Base-by-base conservation (phyloP, 768 basidiomycete species). In the Lactarius sp. region DNA sequence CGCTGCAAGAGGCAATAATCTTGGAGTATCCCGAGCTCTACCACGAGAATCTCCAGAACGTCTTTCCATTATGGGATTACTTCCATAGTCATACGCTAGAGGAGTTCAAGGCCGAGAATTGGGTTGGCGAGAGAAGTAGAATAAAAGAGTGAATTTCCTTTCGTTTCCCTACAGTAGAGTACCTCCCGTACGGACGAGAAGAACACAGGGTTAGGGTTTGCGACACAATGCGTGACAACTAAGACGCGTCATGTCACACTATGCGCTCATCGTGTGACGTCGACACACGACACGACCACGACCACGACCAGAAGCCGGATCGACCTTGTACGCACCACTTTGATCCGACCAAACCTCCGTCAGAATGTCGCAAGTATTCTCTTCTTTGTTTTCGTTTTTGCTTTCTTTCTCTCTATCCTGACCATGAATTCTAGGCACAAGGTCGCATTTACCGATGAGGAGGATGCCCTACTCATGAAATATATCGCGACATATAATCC, bases 11-110 rank as follows among this genome's bases (percentile, higher is more conserved):
- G 57, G 78, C 82, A 1, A 86, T 95, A 67, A 69, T 69, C 34
- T 74, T 76, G 54, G 75, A 78, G 41, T 85, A 84, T 72, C 88
- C 92, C 0, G 87, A 91, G 55, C 78, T 93, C 12, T 79, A 89
- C 72, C 81, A 82, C 66, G 85, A 86, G 33, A 84, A 79, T 47
- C 69, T 94, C 67, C 77, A 76, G 65, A 74, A 73, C 53, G 79
- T 83, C 6, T 89, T 92, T 72, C 75, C 82, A 6, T 77, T 76
- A 85, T 93, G 75, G 70, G 86, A 59, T 31, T 68, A 62, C 57
- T 81, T 52, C 37, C 34, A 51, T 22, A 54, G 37, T 20, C 62
- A 52, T 12, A 47, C 60, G 6, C 54, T 68, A 37, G 64, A 68
- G 27, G 66, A 61, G 16, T 68, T 68, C 57, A 66, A 62, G 57